Evolutionary conservation across 1,284 basidiomycete species (phyloP).

Genomic region (Xerocomus tenax): DNA sequence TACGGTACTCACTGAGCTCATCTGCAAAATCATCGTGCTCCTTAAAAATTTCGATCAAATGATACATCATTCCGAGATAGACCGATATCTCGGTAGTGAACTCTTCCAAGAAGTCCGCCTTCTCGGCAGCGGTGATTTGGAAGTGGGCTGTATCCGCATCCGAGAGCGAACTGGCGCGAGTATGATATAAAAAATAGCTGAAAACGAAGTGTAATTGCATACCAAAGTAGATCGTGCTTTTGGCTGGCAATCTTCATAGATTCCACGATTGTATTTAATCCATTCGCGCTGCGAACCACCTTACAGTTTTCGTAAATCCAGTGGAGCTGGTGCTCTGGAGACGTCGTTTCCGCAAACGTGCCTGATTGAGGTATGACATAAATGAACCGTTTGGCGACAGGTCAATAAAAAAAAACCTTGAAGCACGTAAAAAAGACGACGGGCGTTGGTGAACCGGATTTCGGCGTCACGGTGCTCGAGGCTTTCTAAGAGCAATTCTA

Average conservation of each 20-base stretch:
- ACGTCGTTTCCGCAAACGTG: constrained; percentile 83
- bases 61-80: constrained; percentile 87
- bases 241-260: constrained; percentile 85
- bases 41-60: constrained; percentile 86
- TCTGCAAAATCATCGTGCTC: constrained; percentile 89
- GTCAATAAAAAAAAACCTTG: constrained; percentile 54
- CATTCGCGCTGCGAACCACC: constrained; percentile 77
- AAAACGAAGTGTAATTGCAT: constrained; percentile 14
- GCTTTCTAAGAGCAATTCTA: constrained; percentile 74
- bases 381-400: constrained; percentile 13
- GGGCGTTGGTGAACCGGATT: constrained; percentile 78
- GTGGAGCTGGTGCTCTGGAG: constrained; percentile 88
- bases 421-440: constrained; percentile 78
- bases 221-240: constrained; percentile 82
- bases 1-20: constrained; percentile 72
- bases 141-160: constrained; percentile 64
- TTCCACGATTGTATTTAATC: constrained; percentile 74
- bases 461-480: constrained; percentile 81
- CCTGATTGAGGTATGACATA: constrained; percentile 43
- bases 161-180: constrained; percentile 49
- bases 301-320: constrained; percentile 95
- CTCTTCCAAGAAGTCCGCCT: constrained; percentile 75
- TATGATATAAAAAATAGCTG: constrained; percentile 3
- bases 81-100: constrained; percentile 86
- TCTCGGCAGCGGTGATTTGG: constrained; percentile 60